phyloP scores from a whole-genome alignment of 78 protist genomes.

The Dictyostelium purpureum region DNA sequence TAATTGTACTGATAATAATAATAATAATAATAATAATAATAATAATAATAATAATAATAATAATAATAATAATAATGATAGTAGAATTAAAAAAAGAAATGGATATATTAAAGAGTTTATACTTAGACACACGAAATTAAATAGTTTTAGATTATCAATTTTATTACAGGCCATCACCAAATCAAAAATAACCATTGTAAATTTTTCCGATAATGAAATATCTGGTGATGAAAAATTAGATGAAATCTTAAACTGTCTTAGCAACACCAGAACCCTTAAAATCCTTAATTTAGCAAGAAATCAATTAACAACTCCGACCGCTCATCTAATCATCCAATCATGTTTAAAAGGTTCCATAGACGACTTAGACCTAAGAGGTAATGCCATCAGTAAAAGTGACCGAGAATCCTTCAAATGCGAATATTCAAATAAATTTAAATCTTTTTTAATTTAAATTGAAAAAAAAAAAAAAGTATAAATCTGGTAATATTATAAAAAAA shows the following conservation, averaged over 20 bases:
- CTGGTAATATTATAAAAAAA: too few species aligned
- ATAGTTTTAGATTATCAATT: neutral
- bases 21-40: too few species aligned
- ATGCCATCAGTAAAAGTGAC: neutral
- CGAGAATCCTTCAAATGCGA: neutral
- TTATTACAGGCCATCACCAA: neutral
- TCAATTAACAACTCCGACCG: neutral
- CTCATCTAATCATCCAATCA: neutral
- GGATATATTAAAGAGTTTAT: neutral
- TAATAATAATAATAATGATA: too few species aligned
- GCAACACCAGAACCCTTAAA: neutral
- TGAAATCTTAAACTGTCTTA: neutral
- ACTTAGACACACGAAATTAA: neutral
- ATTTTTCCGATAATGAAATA: neutral
- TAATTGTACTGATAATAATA: too few species aligned
- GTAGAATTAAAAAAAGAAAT: too few species aligned
- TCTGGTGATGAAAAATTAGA: neutral
- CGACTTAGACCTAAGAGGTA: neutral
- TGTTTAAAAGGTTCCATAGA: neutral
- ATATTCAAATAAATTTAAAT: neutral
- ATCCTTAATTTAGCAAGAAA: neutral
- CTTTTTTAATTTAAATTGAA: neutral
- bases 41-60: too few species aligned
- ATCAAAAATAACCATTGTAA: neutral
- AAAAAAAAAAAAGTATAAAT: too few species aligned